Base-by-base conservation (phyloP, 2,329 filamentous ascomycete species). In the Penicillium sp. region DNA sequence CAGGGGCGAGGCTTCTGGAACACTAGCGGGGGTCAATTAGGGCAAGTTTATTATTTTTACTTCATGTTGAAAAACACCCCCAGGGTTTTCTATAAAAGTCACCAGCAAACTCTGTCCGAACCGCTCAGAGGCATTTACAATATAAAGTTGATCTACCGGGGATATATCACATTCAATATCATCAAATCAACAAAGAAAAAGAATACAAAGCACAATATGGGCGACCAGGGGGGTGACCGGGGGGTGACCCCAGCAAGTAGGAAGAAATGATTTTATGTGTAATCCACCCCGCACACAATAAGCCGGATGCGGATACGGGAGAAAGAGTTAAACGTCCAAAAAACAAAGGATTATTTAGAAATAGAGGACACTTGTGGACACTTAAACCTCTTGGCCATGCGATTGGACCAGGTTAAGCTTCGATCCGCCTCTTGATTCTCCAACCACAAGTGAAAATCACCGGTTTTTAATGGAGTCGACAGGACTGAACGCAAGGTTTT, bases 321-420 rank as follows among this genome's bases (percentile, higher is more conserved):
- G 58, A 61, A 57, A 50, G 41, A 23, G 15, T 43, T 15, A 35
- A 8, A 35, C 33, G 33, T 35, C 33, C 17, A 23, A 40, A 31
- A 25, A 25, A 33, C 3, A 51, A 40, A 45, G 35, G 41, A 58
- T 56, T 41, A 54, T 57, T 48, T 46, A 54, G 38, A 38, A 52
- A 49, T 48, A 57, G 50, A 45, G 54, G 43, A 25, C 35, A 33
- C 46, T 47, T 50, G 48, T 46, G 51, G 45, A 37, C 41, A 38
- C 46, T 48, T 43, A 25, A 19, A 27, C 15, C 56, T 52, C 25
- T 43, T 41, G 19, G 54, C 17, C 33, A 25, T 54, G 15, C 29
- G 19, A 63, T 60, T 60, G 61, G 57, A 21, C 27, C 52, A 1
- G 42, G 15, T 58, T 57, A 62, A 62, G 57, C 57, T 63, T 62